A percentile compares a stretch with the other conserved stretches of the same genome.
Conservation (phyloP, 2,329 filamentous ascomycete species). For the Amphichorda felina region DNA sequence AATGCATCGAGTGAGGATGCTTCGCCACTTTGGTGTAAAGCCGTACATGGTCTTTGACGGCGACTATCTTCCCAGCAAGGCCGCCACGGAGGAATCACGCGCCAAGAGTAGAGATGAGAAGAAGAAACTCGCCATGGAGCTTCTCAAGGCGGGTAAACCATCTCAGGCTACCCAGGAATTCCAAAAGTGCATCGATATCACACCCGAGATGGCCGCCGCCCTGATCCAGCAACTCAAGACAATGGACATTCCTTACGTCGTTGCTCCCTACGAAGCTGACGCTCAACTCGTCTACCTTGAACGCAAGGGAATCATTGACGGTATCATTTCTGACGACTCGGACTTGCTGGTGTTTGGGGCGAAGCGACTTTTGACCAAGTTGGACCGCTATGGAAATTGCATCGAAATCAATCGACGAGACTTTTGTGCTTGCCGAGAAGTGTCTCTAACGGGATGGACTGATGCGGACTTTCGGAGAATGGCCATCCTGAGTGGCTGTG, state of each 20-base stretch:
- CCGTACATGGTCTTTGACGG: conserved; percentile 96
- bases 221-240: conserved; percentile 87
- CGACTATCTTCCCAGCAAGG: conserved; percentile 88
- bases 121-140: conserved; percentile 62
- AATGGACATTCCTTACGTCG: conserved; percentile 70
- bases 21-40: conserved; percentile 84
- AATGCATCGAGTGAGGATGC: conserved; percentile 85
- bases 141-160: conserved; percentile 70
- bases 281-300: conserved; percentile 95
- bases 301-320: conserved; percentile 68
- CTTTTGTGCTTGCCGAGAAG: conserved; percentile 78
- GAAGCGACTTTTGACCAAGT: conserved; percentile 79
- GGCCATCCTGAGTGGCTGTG: conserved; percentile 93
- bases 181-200: conserved; percentile 92
- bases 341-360: conserved; percentile 93
- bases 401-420: conserved; percentile 83
- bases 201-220: conserved; percentile 85
- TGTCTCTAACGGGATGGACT: conserved; percentile 84
- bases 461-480: conserved; percentile 86
- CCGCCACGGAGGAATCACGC: conserved; percentile 69
- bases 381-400: conserved; percentile 88
- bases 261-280: conserved; percentile 95
- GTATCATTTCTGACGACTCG: conserved; percentile 92
- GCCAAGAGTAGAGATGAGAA: conserved; percentile 66
- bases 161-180: conserved; percentile 75